A percentile compares a stretch with the other conserved stretches of the same genome.
Evolutionary conservation across 2,329 filamentous ascomycete genomes (phyloP).

Genomic region (Monilinia polystroma): DNA sequence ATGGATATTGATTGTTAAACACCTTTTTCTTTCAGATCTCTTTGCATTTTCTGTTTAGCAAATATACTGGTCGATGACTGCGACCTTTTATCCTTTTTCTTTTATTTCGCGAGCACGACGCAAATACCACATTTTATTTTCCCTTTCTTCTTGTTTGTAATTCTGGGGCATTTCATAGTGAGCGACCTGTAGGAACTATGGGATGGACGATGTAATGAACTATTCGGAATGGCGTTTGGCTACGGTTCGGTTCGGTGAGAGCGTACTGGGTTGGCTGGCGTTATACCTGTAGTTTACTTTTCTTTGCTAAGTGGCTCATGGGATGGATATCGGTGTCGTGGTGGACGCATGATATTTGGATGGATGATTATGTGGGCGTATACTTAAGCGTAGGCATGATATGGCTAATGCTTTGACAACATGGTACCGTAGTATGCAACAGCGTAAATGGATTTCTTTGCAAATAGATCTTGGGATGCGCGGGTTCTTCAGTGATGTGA

Average conservation of each 20-base stretch:
- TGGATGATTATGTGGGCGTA: background rate
- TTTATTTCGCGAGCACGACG: background rate
- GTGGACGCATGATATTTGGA: constrained; percentile 18
- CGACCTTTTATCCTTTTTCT: constrained; percentile 15
- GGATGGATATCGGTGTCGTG: constrained; percentile 8
- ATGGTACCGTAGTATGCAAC: background rate
- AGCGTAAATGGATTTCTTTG: background rate
- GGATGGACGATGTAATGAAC: constrained; percentile 19
- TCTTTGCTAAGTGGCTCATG: constrained; percentile 9
- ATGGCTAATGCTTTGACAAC: constrained; percentile 16
- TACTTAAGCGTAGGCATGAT: background rate
- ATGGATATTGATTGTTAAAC: constrained; percentile 57
- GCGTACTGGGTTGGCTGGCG: constrained; percentile 24
- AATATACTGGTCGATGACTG: constrained; percentile 25
- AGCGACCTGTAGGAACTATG: constrained; percentile 23
- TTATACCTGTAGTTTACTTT: constrained; percentile 21
- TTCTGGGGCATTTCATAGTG: constrained; percentile 16
- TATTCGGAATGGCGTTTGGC: constrained; percentile 23
- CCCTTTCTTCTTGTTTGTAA: constrained; percentile 23
- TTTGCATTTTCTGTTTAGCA: background rate
- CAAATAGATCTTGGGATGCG: background rate
- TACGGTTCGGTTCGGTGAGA: constrained; percentile 23
- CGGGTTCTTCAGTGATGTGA: background rate
- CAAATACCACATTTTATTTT: constrained; percentile 18
- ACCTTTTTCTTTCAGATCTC: constrained; percentile 13